Evolutionary conservation across 108 stramenopile species (phyloP).

Genomic region (Pseudonitzschia multiseries): DNA sequence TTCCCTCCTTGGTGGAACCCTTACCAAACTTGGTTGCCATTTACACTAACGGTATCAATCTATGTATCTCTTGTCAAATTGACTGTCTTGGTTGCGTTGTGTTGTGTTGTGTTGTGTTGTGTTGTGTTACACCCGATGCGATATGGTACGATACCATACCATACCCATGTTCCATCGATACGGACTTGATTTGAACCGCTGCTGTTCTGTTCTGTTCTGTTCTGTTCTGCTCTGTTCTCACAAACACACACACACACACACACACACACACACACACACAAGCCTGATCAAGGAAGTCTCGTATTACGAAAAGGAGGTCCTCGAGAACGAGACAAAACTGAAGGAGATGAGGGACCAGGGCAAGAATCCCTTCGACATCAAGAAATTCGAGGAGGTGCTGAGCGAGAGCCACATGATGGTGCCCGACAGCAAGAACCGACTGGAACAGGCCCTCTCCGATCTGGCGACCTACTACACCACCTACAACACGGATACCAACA

Average conservation of each 20-base stretch:
- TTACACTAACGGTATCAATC: not conserved
- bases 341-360: conserved; percentile 63
- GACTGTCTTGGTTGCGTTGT: no score
- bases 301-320: conserved; percentile 74
- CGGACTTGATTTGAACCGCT: no score
- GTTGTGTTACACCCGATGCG: no score
- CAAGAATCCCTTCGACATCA: conserved; percentile 78
- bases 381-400: conserved; percentile 82
- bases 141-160: no score
- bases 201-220: no score
- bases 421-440: conserved; percentile 63
- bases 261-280: not conserved
- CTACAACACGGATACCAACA: not conserved
- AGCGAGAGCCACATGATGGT: conserved; percentile 86
- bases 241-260: no score
- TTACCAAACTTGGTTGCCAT: no score
- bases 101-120: no score
- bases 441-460: conserved; percentile 60
- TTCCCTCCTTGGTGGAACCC: no score
- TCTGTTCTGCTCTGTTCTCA: not conserved
- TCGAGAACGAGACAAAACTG: conserved; percentile 69
- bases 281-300: conserved; percentile 71
- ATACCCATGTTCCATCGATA: no score
- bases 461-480: conserved; percentile 40
- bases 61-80: no score